Conservation (phyloP, 768 basidiomycete species). For the Suillus tomentosus region DNA sequence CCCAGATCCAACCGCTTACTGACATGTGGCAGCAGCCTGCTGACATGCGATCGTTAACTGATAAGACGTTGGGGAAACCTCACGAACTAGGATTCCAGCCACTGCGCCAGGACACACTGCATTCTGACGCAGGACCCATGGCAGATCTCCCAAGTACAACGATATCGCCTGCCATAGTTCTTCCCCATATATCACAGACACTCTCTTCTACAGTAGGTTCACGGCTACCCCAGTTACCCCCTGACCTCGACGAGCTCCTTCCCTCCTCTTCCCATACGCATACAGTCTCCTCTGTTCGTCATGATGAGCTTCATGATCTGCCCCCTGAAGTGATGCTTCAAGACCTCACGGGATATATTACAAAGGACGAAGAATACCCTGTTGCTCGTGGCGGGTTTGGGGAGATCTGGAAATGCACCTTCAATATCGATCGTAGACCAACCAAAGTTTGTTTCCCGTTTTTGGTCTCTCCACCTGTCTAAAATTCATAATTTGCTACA, state of each 20-base stretch:
- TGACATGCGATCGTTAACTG: no score
- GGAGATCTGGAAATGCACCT: slow-evolving; percentile 12
- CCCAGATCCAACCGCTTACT: no score
- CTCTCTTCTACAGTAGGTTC: no score
- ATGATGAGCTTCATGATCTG: not conserved
- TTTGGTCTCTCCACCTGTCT: not conserved
- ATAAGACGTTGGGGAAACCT: no score
- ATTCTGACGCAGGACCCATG: no score
- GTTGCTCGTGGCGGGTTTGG: slow-evolving; percentile 9
- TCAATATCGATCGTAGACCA: not conserved
- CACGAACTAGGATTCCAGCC: no score
- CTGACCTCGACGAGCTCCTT: not conserved
- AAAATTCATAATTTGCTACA: not conserved
- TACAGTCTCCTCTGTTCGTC: not conserved
- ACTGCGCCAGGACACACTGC: no score
- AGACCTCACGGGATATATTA: slow-evolving; percentile 6
- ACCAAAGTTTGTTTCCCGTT: not conserved
- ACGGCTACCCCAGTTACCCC: not conserved
- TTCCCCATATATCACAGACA: no score
- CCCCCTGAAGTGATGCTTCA: not conserved
- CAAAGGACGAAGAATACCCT: not conserved
- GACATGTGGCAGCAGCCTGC: no score
- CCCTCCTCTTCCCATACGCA: not conserved
- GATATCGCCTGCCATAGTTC: no score
- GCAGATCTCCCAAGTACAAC: no score